Base-by-base conservation (phyloP, 2,329 filamentous ascomycete genomes). In the Cladosporium sp. region DNA sequence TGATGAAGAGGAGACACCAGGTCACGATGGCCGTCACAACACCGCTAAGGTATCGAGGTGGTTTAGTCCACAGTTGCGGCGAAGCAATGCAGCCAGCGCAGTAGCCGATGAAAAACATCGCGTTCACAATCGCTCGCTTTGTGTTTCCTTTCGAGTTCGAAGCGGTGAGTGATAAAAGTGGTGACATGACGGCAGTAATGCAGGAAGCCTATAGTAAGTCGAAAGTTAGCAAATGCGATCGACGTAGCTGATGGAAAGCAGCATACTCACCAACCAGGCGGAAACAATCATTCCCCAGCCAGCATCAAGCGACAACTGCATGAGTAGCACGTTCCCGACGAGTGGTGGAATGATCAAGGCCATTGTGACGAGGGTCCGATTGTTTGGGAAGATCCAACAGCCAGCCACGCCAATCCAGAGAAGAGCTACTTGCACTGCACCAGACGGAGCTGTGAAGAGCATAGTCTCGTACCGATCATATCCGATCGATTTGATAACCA, bases 91-190 rank as follows among this genome's bases (percentile, higher is more conserved):
- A 73, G 1, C 73, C 74, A 4, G 68, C 71, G 41, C 72, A 75
- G 58, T 78, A 78, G 0, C 73, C 74, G 22, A 78, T 73, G 62
- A 78, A 78, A 61, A 77, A 78, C 60, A 77, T 68, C 4, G 71
- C 69, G 46, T 72, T 76, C 28, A 75, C 71, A 3, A 74, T 65
- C 8, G 74, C 66, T 3, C 72, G 71, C 58, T 78, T 79, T 1
- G 76, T 78, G 59, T 78, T 78, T 0, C 77, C 75, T 48, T 76
- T 75, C 22, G 77, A 69, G 51, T 78, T 78, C 3, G 74, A 77
- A 0, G 75, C 74, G 1, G 66, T 68, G 1, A 77, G 67, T 1
- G 67, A 72, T 8, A 77, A 66, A 1, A 75, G 66, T 18, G 75
- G 70, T 3, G 69, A 71, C 70, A 70, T 71, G 32, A 67, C 61